A percentile compares a stretch with the other conserved stretches of the same genome.
These are phyloP conservation scores for Fusarium tanahbumbuense DNA, from an alignment of 2,329 filamentous ascomycete species.

Conservation along the genomic window DNA sequence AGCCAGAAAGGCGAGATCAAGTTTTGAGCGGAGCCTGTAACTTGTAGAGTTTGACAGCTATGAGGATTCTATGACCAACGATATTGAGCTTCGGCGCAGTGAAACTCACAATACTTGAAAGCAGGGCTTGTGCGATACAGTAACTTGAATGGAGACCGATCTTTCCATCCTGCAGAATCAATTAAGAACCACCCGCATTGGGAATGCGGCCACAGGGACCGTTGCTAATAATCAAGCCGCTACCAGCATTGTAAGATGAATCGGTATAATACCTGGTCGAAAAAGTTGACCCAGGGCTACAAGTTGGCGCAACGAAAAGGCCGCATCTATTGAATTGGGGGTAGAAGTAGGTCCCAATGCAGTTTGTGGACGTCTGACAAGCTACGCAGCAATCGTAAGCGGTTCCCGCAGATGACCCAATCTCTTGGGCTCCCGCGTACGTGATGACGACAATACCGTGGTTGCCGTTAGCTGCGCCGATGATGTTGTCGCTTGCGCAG, in stretches of 20 bases:
- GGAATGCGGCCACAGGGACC: not conserved
- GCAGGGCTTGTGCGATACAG: too few species aligned
- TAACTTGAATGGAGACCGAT: too few species aligned
- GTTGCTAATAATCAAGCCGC: not conserved
- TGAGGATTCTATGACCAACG: too few species aligned
- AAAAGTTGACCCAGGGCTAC: not conserved
- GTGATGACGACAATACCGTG: not conserved
- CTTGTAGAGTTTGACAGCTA: too few species aligned
- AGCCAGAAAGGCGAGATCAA: too few species aligned
- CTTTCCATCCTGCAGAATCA: too few species aligned
- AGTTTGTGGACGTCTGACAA: not conserved
- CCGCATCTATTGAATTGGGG: not conserved
- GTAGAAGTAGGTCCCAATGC: not conserved
- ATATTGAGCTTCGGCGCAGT: too few species aligned
- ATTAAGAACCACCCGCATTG: not conserved
- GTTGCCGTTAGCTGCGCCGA: not conserved
- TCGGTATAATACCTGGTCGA: not conserved
- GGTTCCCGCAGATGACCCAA: too few species aligned
- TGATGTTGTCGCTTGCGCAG: not conserved
- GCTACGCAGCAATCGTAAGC: not conserved
- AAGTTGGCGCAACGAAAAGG: not conserved
- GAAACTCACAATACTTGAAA: too few species aligned
- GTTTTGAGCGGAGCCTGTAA: too few species aligned
- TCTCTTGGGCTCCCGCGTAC: too few species aligned
- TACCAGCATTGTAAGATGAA: not conserved